Evolutionary conservation across 352 stramenopile genomes (phyloP).

Genomic region (Pythium rhizo-oryzae): DNA sequence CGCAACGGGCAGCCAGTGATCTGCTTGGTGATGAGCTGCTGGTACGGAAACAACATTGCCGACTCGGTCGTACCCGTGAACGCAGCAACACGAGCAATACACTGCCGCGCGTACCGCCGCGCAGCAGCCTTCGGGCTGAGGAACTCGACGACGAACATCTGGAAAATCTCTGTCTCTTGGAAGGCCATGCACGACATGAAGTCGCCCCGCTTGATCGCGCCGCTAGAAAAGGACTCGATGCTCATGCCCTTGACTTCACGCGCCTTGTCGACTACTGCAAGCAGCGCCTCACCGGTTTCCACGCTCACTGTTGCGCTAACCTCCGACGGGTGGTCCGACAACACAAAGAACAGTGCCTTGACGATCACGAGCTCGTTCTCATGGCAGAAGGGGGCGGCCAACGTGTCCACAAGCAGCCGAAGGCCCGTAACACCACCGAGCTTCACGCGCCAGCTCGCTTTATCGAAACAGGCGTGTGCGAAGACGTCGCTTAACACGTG

Average conservation of each 20-base stretch:
- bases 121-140: constrained; percentile 75
- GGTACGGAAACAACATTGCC: constrained; percentile 79
- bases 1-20: constrained; percentile 81
- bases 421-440: constrained; percentile 75
- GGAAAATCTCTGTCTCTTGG: constrained; percentile 85
- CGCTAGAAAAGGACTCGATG: constrained; percentile 34
- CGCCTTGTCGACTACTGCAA: constrained; percentile 61
- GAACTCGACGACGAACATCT: constrained; percentile 89
- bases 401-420: constrained; percentile 58
- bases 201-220: constrained; percentile 53
- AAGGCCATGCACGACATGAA: constrained; percentile 77
- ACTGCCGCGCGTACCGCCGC: constrained; percentile 71
- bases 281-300: constrained; percentile 66
- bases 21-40: constrained; percentile 85
- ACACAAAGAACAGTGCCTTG: constrained; percentile 86
- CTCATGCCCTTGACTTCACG: constrained; percentile 48
- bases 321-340: constrained; percentile 85
- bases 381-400: constrained; percentile 80
- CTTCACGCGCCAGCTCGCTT: constrained; percentile 84
- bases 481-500: constrained; percentile 83
- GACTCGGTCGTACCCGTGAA: constrained; percentile 64
- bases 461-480: constrained; percentile 86
- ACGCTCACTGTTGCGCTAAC: constrained; percentile 77
- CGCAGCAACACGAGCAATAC: constrained; percentile 59
- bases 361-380: constrained; percentile 88